Conservation (phyloP, 352 stramenopile genomes). For the Phytophthora multivora region DNA sequence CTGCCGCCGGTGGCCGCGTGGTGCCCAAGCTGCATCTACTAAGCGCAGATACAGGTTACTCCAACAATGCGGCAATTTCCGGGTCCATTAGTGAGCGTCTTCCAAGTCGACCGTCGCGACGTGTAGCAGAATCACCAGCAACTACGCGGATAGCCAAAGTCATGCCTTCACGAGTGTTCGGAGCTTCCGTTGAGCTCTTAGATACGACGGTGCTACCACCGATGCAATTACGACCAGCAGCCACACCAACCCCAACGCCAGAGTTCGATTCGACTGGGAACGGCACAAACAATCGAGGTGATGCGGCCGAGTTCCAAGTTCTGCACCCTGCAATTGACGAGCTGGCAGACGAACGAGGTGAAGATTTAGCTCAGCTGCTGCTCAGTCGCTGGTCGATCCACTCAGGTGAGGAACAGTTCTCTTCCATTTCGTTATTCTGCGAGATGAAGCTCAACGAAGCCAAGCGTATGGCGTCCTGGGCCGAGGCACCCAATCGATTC, state of each 20-base stretch:
- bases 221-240: slow-evolving; percentile 38
- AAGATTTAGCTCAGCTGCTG: slow-evolving; percentile 60
- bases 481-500: slow-evolving; percentile 78
- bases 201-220: slow-evolving; percentile 41
- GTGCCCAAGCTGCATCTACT: slow-evolving; percentile 40
- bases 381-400: slow-evolving; percentile 74
- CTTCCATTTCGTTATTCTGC: slow-evolving; percentile 74
- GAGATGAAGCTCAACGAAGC: slow-evolving; percentile 84
- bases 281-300: slow-evolving; percentile 22
- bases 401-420: slow-evolving; percentile 54
- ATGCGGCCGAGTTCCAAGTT: slow-evolving; percentile 51
- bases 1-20: slow-evolving; percentile 5
- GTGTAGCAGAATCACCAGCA: background rate
- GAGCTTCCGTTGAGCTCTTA: slow-evolving; percentile 36
- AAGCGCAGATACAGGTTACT: background rate
- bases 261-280: background rate
- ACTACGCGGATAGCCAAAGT: slow-evolving; percentile 22
- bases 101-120: slow-evolving; percentile 16
- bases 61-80: slow-evolving; percentile 3
- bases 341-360: slow-evolving; percentile 53
- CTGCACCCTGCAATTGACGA: slow-evolving; percentile 64
- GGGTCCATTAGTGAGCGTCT: slow-evolving; percentile 20
- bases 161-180: slow-evolving; percentile 34
- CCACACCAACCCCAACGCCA: slow-evolving; percentile 3
- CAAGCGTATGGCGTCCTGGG: slow-evolving; percentile 72